Evolutionary conservation across 208 protist species (phyloP).

Genomic region (Herpetomonas muscarum): DNA sequence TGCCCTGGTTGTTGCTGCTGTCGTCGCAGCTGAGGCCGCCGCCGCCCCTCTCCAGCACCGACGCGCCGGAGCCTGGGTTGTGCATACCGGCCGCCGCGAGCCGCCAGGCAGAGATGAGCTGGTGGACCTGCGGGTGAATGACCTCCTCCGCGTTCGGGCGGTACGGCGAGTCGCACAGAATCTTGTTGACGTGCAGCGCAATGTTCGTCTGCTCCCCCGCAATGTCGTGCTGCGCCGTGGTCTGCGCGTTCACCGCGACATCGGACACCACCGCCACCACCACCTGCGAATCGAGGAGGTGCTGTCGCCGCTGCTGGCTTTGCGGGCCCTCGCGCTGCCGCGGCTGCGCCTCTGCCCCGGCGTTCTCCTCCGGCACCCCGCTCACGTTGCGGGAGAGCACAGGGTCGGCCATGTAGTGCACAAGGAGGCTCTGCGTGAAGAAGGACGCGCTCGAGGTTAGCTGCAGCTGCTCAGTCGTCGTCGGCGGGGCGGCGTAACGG

Average conservation of each 20-base stretch:
- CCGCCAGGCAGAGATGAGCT: slow-evolving; percentile 58
- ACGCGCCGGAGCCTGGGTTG: not conserved
- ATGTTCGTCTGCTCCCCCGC: slow-evolving; percentile 58
- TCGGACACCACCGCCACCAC: slow-evolving; percentile 23
- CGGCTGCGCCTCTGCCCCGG: not conserved
- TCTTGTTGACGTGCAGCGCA: slow-evolving; percentile 43
- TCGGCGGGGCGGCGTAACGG: slow-evolving; percentile 54
- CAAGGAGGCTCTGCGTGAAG: slow-evolving; percentile 52
- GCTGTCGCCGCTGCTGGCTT: not conserved
- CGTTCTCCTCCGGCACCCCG: not conserved
- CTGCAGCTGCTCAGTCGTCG: slow-evolving; percentile 63
- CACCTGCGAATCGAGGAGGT: slow-evolving; percentile 7
- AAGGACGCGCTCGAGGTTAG: slow-evolving; percentile 64
- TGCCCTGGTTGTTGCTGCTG: no score
- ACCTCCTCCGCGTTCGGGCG: slow-evolving; percentile 50
- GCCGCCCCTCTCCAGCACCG: not conserved
- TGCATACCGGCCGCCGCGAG: slow-evolving; percentile 15
- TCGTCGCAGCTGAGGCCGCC: not conserved
- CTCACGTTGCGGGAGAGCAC: slow-evolving; percentile 21
- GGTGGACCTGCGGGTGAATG: slow-evolving; percentile 68
- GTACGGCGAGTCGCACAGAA: slow-evolving; percentile 44
- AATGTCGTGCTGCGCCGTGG: slow-evolving; percentile 42
- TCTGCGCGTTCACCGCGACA: slow-evolving; percentile 35
- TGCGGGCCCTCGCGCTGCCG: slow-evolving; percentile 1
- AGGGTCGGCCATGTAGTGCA: slow-evolving; percentile 75